These are phyloP conservation scores for Oryza brachyantha DNA, from an alignment of 176 grass and related monocot genomes.

Conservation along the genomic window DNA sequence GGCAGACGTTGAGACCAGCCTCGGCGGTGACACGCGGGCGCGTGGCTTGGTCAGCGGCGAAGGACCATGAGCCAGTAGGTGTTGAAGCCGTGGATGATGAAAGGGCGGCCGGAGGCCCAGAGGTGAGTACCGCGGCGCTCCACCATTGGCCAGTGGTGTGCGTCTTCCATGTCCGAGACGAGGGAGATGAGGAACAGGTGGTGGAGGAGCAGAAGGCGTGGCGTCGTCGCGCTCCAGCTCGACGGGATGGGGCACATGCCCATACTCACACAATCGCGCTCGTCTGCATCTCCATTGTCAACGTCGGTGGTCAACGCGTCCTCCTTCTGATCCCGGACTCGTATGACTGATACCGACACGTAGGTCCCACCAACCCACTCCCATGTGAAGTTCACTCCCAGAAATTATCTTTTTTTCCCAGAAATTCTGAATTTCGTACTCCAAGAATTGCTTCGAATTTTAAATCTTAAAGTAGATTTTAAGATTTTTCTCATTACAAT, in stretches of 20 bases:
- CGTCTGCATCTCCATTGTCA: background rate
- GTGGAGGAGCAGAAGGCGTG: background rate
- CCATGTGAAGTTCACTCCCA: too few species aligned
- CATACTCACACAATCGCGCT: too few species aligned
- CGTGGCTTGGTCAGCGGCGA: constrained; percentile 55
- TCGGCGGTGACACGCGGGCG: constrained; percentile 41
- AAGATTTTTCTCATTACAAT: too few species aligned
- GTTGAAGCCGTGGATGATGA: constrained; percentile 77
- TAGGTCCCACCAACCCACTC: constrained; percentile 30
- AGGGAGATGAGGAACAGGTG: constrained; percentile 1
- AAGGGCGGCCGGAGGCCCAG: constrained; percentile 40
- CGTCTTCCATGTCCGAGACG: constrained; percentile 6
- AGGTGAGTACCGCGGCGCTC: constrained; percentile 50
- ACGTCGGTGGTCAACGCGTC: background rate
- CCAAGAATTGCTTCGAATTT: too few species aligned
- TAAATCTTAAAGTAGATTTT: too few species aligned
- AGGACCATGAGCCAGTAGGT: constrained; percentile 86
- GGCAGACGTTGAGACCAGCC: constrained; percentile 67
- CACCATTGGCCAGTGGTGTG: constrained; percentile 40
- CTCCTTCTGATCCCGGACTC: background rate
- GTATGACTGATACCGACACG: constrained; percentile 22
- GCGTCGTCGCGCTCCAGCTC: background rate
- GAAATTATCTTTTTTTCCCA: constrained; percentile 36
- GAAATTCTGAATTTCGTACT: too few species aligned
- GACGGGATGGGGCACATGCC: background rate